A percentile compares a stretch with the other conserved stretches of the same genome.
phyloP scores from a whole-genome alignment of 495 filamentous ascomycete species.

The Neurospora sp. region DNA sequence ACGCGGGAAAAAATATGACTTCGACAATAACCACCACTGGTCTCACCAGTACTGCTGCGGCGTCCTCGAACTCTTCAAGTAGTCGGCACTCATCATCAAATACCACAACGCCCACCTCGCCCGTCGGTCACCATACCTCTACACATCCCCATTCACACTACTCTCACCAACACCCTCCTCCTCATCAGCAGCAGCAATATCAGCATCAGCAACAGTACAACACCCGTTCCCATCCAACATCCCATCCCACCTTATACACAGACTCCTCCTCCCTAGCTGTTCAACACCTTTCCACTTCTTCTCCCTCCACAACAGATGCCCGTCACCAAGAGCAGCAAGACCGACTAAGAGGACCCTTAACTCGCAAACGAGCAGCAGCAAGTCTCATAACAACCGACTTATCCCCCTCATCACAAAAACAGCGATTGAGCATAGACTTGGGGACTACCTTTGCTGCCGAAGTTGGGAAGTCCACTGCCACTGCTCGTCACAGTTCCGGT shows the following conservation, averaged over 20 bases:
- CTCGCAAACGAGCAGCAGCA: constrained; percentile 32
- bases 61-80: neutral
- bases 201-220: neutral
- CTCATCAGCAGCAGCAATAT: neutral
- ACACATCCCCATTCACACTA: no score
- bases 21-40: neutral
- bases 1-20: neutral
- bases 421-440: neutral
- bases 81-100: neutral
- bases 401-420: neutral
- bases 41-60: neutral
- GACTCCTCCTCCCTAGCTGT: neutral
- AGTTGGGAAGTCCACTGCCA: no score
- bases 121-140: neutral
- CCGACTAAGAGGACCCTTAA: constrained; percentile 11
- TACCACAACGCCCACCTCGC: neutral
- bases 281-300: neutral
- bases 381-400: neutral
- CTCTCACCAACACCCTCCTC: neutral
- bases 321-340: neutral
- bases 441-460: no score
- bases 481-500: no score
- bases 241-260: neutral
- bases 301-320: neutral
- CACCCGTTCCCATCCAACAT: neutral